Evolutionary conservation across 2,329 filamentous ascomycete species (phyloP).

Genomic region (Ramularia collo-cygni): DNA sequence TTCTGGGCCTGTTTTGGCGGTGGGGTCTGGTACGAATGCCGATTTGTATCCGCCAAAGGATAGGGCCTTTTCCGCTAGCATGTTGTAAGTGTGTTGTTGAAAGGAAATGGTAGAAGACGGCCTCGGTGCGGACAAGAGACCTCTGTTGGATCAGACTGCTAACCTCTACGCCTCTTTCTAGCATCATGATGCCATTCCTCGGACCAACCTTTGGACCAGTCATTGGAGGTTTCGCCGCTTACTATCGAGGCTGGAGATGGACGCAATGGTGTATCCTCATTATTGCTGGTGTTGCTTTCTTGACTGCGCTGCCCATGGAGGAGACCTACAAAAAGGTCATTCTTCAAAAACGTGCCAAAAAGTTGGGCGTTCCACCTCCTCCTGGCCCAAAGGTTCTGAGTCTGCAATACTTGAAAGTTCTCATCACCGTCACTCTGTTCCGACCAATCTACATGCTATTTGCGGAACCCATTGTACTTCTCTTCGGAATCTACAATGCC

Average conservation of each 20-base stretch:
- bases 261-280: slow-evolving; percentile 40
- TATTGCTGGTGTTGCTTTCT: slow-evolving; percentile 32
- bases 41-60: slow-evolving; percentile 32
- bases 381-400: slow-evolving; percentile 19
- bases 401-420: slow-evolving; percentile 24
- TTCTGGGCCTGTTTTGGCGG: slow-evolving; percentile 31
- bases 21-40: slow-evolving; percentile 37
- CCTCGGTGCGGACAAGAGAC: too few species aligned
- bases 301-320: slow-evolving; percentile 37
- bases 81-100: slow-evolving; percentile 29
- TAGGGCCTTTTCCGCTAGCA: slow-evolving; percentile 30
- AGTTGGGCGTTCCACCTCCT: slow-evolving; percentile 24
- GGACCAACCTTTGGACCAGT: slow-evolving; percentile 34
- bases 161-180: too few species aligned
- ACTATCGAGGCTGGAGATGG: slow-evolving; percentile 38
- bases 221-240: slow-evolving; percentile 38
- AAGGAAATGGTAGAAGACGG: too few species aligned
- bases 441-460: slow-evolving; percentile 31
- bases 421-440: slow-evolving; percentile 27
- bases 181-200: slow-evolving; percentile 35
- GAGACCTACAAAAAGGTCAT: slow-evolving; percentile 53
- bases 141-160: too few species aligned
- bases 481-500: slow-evolving; percentile 27
- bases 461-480: slow-evolving; percentile 32
- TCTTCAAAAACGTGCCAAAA: slow-evolving; percentile 33